Conservation (phyloP, 2,329 filamentous ascomycete species). For the Cladophialophora psammophila region DNA sequence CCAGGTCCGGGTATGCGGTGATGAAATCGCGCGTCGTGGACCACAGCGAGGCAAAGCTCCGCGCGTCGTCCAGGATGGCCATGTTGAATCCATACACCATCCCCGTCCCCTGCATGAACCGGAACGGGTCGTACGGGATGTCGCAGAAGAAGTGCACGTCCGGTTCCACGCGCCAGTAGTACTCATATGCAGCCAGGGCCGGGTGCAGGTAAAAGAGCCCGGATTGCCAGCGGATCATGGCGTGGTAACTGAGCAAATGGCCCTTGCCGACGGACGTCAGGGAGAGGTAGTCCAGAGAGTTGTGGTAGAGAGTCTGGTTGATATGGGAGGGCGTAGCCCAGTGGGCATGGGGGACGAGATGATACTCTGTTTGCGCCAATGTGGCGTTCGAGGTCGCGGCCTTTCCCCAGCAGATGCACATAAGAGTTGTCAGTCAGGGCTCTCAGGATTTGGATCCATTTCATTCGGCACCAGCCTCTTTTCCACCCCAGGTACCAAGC, state of each 20-base stretch:
- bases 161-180: constrained; percentile 68
- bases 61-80: constrained; percentile 56
- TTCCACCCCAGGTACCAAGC: background rate
- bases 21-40: constrained; percentile 57
- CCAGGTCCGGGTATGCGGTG: constrained; percentile 52
- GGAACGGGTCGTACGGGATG: constrained; percentile 51
- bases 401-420: constrained; percentile 15
- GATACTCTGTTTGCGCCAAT: constrained; percentile 43
- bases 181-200: constrained; percentile 59
- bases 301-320: constrained; percentile 43
- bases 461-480: background rate
- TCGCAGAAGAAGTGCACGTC: constrained; percentile 65
- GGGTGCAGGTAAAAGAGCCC: constrained; percentile 52
- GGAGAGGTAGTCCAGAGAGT: constrained; percentile 46
- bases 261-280: constrained; percentile 47
- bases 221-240: constrained; percentile 52
- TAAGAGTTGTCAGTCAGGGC: background rate
- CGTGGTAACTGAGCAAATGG: constrained; percentile 47
- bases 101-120: constrained; percentile 45
- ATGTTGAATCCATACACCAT: constrained; percentile 61
- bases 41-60: constrained; percentile 56
- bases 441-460: background rate
- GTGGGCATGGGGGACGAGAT: constrained; percentile 44
- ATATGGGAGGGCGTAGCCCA: constrained; percentile 45
- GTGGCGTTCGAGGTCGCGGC: constrained; percentile 44